phyloP scores from a whole-genome alignment of 2,329 filamentous ascomycete species.

The Paraconiothyrium brasiliense region DNA sequence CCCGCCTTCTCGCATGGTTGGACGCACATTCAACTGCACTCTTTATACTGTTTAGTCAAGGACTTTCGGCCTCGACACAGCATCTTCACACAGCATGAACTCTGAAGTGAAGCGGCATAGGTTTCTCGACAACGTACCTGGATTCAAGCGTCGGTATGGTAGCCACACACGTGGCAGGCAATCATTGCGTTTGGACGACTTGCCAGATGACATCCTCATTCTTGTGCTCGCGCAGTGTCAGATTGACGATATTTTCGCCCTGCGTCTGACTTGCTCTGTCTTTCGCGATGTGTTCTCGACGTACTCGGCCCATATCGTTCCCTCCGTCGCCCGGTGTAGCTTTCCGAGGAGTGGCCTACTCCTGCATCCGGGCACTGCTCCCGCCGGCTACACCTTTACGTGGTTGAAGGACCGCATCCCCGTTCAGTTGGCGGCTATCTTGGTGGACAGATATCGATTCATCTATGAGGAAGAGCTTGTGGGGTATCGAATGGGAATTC shows the following conservation, averaged over 20 bases:
- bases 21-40: neutral
- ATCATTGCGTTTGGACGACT: slow-evolving; percentile 23
- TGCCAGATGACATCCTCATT: slow-evolving; percentile 45
- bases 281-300: slow-evolving; percentile 34
- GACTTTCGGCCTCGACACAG: neutral
- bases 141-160: slow-evolving; percentile 11
- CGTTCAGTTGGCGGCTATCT: slow-evolving; percentile 38
- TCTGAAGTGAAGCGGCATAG: neutral
- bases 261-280: slow-evolving; percentile 33
- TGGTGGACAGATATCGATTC: slow-evolving; percentile 41
- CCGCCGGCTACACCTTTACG: slow-evolving; percentile 22
- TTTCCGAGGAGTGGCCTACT: slow-evolving; percentile 35
- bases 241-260: slow-evolving; percentile 37
- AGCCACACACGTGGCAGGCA: slow-evolving; percentile 16
- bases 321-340: slow-evolving; percentile 37
- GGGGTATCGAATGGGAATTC: slow-evolving; percentile 34
- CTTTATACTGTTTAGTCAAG: too few species aligned
- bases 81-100: neutral
- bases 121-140: neutral
- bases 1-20: neutral
- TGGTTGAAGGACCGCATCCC: slow-evolving; percentile 42
- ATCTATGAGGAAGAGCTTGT: slow-evolving; percentile 13
- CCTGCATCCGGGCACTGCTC: slow-evolving; percentile 19
- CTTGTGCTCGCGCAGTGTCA: slow-evolving; percentile 37
- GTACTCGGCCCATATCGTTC: slow-evolving; percentile 40